Percentiles rank a stretch among this genome's conserved stretches.
Evolutionary conservation across 495 filamentous ascomycete genomes (phyloP).

Genomic region (Penicillium steckii): DNA sequence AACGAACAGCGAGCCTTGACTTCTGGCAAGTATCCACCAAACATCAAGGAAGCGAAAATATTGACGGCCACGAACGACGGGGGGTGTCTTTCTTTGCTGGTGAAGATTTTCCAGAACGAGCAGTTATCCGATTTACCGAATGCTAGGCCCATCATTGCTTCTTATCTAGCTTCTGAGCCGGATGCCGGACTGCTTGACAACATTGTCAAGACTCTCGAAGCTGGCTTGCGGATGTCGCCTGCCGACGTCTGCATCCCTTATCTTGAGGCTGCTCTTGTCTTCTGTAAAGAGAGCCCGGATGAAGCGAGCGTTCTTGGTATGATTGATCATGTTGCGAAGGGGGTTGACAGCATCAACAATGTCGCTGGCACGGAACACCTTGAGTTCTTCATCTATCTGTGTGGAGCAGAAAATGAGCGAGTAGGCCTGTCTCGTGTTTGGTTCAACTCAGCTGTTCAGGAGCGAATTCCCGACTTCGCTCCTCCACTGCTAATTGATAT

Average conservation of each 20-base stretch:
- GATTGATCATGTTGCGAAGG: slow-evolving; percentile 51
- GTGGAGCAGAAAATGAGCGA: slow-evolving; percentile 39
- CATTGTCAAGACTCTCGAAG: slow-evolving; percentile 48
- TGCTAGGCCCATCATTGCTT: slow-evolving; percentile 36
- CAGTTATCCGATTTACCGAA: slow-evolving; percentile 21
- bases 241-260: slow-evolving; percentile 54
- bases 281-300: slow-evolving; percentile 45
- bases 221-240: slow-evolving; percentile 55
- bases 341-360: slow-evolving; percentile 55
- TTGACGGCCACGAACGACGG: slow-evolving; percentile 32
- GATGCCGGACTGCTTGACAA: slow-evolving; percentile 35
- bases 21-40: slow-evolving; percentile 40
- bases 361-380: slow-evolving; percentile 59
- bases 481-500: slow-evolving; percentile 66
- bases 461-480: slow-evolving; percentile 60
- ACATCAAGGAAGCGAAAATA: slow-evolving; percentile 34
- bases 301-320: slow-evolving; percentile 38
- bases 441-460: slow-evolving; percentile 47
- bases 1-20: slow-evolving; percentile 26
- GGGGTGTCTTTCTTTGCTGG: slow-evolving; percentile 36
- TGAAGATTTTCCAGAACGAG: slow-evolving; percentile 43
- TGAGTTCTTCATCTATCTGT: slow-evolving; percentile 53
- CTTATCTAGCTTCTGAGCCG: slow-evolving; percentile 48
- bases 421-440: slow-evolving; percentile 28
- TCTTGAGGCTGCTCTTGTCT: slow-evolving; percentile 48